Percentiles rank a stretch among this genome's conserved stretches.
These are phyloP conservation scores for Ophiostoma perfectum DNA, from an alignment of 2,329 filamentous ascomycete species.

Conservation along the genomic window DNA sequence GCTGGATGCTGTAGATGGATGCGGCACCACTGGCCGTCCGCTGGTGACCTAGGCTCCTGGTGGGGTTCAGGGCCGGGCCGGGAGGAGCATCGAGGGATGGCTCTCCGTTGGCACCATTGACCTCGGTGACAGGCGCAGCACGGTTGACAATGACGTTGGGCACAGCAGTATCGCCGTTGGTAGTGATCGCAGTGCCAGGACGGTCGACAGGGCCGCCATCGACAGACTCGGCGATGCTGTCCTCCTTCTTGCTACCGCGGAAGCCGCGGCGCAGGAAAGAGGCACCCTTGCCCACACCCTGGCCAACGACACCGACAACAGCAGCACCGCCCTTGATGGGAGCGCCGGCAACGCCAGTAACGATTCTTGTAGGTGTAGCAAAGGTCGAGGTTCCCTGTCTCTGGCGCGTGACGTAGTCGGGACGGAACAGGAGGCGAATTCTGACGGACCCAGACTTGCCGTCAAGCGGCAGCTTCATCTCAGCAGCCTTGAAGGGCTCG, in stretches of 20 bases:
- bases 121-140: conserved; percentile 35
- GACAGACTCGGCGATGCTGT: conserved; percentile 40
- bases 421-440: conserved; percentile 83
- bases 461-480: conserved; percentile 69
- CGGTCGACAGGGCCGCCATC: conserved; percentile 18
- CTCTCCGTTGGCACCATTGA: conserved; percentile 28
- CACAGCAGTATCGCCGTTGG: conserved; percentile 38
- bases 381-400: conserved; percentile 91
- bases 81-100: conserved; percentile 31
- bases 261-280: conserved; percentile 86
- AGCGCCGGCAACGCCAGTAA: conserved; percentile 71
- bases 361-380: conserved; percentile 85
- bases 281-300: conserved; percentile 80
- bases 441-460: conserved; percentile 83
- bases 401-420: conserved; percentile 80
- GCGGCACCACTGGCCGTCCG: conserved; percentile 58
- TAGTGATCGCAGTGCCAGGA: conserved; percentile 40
- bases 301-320: conserved; percentile 65
- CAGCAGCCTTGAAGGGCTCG: conserved; percentile 77
- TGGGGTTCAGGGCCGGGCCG: conserved; percentile 29
- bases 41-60: conserved; percentile 35
- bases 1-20: conserved; percentile 60
- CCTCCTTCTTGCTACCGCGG: conserved; percentile 59
- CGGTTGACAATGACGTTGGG: conserved; percentile 37
- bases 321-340: conserved; percentile 90